Evolutionary conservation across 352 stramenopile genomes (phyloP), one percentile per base, ranked within the genome.

Genomic region (Pythium chondricola): DNA sequence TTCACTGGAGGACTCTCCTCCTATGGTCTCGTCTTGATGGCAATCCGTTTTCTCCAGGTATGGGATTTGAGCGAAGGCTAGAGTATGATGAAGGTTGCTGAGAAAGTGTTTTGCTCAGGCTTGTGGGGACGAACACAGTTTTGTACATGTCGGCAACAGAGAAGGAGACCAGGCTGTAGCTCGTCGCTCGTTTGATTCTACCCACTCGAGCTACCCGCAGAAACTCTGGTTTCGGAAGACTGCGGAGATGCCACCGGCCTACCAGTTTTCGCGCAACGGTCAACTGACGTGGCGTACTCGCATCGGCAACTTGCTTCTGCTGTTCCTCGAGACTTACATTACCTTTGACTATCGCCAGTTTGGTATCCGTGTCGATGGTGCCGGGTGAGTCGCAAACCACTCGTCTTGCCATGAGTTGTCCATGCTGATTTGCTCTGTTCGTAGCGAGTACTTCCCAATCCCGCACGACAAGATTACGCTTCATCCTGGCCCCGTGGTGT

Each of bases 1-100:
- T 99, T 96, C 63, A 98, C 91, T 9, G 95, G 95, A 26, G 95
- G 95, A 16, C 73, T 99, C 3, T 98, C 90, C 3, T 98, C 91
- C 4, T 98, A 98, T 49, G 93, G 92, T 20, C 71, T 99, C 14
- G 96, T 98, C 25, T 63, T 99, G 13, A 69, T 99, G 60, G 85
- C 96, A 27, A 85, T 97, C 36, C 87, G 95, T 17, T 98, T 97
- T 60, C 82, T 97, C 21, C 85, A 95, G 66, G 82, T 93, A 61
- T 18, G 56, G 1, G 35, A 9, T 18, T 38, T 38, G 32, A 38
- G 5, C 20, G 13, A n/a, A 10, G 8, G n/a, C n/a, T n/a, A n/a
- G n/a, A n/a, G n/a, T n/a, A n/a, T n/a, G n/a, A n/a, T n/a, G n/a
- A n/a, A n/a, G n/a, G n/a, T n/a, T n/a, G n/a, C n/a, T n/a, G n/a